Evolutionary conservation across 345 rosid species (phyloP).

Genomic region (Clarkia xantiana): DNA sequence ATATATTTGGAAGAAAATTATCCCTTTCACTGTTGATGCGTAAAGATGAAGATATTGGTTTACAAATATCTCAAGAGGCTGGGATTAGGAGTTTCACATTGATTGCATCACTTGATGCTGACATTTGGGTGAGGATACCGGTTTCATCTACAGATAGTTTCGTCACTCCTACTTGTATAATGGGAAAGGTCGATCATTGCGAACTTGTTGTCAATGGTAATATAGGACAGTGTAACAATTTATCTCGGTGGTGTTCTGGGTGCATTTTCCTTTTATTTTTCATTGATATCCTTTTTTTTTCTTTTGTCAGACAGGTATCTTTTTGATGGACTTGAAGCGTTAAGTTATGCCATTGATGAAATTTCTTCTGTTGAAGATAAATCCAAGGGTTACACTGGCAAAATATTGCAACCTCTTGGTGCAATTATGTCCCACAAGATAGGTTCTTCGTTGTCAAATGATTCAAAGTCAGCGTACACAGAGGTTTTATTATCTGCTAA

Average conservation of each 20-base stretch:
- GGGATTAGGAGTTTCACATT: constrained; percentile 23
- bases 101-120: constrained; percentile 42
- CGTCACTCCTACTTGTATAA: constrained; percentile 33
- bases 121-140: constrained; percentile 73
- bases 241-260: constrained; percentile 3
- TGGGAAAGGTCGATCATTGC: constrained; percentile 46
- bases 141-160: constrained; percentile 14
- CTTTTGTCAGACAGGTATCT: constrained; percentile 36
- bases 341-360: constrained; percentile 42
- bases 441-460: constrained; percentile 17
- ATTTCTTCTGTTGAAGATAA: constrained; percentile 40
- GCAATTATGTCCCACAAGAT: constrained; percentile 25
- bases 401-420: constrained; percentile 44
- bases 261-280: constrained; percentile 5
- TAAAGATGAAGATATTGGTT: constrained; percentile 23
- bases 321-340: constrained; percentile 40
- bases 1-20: constrained; percentile 58
- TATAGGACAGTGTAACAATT: constrained; percentile 12
- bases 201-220: constrained; percentile 59
- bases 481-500: constrained; percentile 40
- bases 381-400: constrained; percentile 39
- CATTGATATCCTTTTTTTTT: constrained; percentile 6
- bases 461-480: constrained; percentile 18
- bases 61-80: constrained; percentile 16
- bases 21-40: constrained; percentile 29